Conservation (phyloP, 1,284 basidiomycete species). For the Apiotrichum veenhuisii region DNA sequence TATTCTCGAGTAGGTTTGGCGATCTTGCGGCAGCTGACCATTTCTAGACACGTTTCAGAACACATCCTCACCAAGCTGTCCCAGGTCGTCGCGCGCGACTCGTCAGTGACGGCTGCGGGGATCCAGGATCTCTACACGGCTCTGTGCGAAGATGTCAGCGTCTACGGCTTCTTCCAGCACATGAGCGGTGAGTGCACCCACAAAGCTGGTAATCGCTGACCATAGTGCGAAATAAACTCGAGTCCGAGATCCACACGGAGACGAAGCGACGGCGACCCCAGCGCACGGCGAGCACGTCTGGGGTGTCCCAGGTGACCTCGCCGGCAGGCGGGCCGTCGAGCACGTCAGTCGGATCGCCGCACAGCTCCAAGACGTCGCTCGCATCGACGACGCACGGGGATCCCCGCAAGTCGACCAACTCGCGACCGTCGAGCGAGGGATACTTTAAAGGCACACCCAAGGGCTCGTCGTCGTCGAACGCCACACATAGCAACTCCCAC, state of each 20-base stretch:
- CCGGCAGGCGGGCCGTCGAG: conserved; percentile 11
- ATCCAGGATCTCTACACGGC: conserved; percentile 77
- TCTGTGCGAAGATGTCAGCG: conserved; percentile 77
- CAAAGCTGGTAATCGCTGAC: neutral
- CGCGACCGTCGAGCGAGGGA: conserved; percentile 7
- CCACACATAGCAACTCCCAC: conserved; percentile 14
- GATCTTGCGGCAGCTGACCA: neutral
- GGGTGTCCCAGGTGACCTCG: conserved; percentile 7
- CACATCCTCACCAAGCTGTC: conserved; percentile 69
- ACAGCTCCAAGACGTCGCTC: conserved; percentile 20
- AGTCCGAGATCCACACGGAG: neutral
- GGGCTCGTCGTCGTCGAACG: neutral
- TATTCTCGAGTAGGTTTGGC: conserved; percentile 78
- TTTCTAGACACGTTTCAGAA: conserved; percentile 59
- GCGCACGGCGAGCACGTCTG: conserved; percentile 4
- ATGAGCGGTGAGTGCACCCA: conserved; percentile 63
- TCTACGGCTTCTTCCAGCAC: conserved; percentile 77
- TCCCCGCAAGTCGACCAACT: neutral
- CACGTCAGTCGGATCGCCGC: conserved; percentile 14
- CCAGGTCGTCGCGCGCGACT: conserved; percentile 76
- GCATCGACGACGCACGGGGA: neutral
- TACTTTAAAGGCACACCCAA: conserved; percentile 7
- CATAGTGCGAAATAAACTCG: conserved; percentile 4
- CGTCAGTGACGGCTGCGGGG: conserved; percentile 63
- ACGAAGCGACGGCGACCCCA: neutral